Evolutionary conservation across 2,329 filamentous ascomycete species (phyloP).

Genomic region (Fusarium scirpi): DNA sequence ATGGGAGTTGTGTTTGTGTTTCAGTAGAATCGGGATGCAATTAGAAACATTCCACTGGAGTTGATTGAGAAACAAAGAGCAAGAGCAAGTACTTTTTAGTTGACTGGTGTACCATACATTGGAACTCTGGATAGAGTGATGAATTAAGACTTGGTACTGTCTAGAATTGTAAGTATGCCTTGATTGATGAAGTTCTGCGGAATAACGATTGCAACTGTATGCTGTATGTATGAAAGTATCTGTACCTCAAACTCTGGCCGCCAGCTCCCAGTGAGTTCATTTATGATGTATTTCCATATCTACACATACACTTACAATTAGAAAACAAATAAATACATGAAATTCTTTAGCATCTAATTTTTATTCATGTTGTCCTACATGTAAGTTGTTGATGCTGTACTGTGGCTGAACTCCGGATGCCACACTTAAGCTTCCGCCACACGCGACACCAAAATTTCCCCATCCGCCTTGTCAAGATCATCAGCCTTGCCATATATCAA

Average conservation of each 20-base stretch:
- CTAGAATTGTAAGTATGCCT: neutral
- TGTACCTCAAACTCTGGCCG: neutral
- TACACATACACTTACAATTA: neutral
- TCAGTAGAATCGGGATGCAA: conserved; percentile 53
- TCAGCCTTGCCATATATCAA: conserved; percentile 49
- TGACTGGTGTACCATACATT: neutral
- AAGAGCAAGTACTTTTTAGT: conserved; percentile 30
- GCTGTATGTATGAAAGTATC: neutral
- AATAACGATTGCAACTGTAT: neutral
- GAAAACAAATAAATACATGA: too few species aligned
- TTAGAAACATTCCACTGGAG: conserved; percentile 6
- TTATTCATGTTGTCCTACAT: neutral
- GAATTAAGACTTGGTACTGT: neutral
- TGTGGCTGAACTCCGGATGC: conserved; percentile 29
- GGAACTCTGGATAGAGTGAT: conserved; percentile 21
- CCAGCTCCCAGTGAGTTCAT: neutral
- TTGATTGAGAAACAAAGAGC: conserved; percentile 17
- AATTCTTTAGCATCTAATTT: rapidly evolving
- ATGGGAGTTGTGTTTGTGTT: conserved; percentile 91
- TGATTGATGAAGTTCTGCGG: neutral
- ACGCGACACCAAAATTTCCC: conserved; percentile 49
- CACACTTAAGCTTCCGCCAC: conserved; percentile 36
- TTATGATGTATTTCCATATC: neutral
- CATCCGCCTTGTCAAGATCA: conserved; percentile 47
- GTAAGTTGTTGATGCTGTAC: neutral